Evolutionary conservation across 768 basidiomycete species (phyloP), one percentile per base, ranked within the genome.

Genomic region (Xerocomus brunneocitrinus): DNA sequence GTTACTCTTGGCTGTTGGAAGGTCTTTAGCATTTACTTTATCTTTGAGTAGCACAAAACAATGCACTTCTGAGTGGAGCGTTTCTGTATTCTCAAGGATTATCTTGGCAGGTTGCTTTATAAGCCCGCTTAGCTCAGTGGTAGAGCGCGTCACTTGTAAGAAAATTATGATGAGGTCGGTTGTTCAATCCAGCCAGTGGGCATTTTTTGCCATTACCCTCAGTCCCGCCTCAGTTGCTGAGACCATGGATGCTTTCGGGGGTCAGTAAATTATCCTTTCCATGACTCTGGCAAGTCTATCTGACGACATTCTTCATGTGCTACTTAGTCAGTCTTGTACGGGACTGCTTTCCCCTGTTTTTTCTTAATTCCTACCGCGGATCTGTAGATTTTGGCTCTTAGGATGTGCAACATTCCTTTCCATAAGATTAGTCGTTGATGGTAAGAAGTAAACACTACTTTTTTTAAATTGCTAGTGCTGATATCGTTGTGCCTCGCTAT

Each of bases 171-270:
- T 72, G 71, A 72, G 71, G 71, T 72, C 71, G 72, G 71, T 73
- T 73, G 72, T 72, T 73, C 72, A 72, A 72, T 72, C 72, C 71
- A 72, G 69, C 71, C 72, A 72, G 65, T 66, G 72, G 71, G 71
- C 71, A 72, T 34, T 6, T 12, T 52, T 5, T 54, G n/a, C 3
- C n/a, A 30, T 43, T 16, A 3, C 10, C 7, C 13, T 27, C 28
- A 7, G 9, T 0, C 1, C 10, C 19, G 19, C 4, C 36, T 16
- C 36, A 38, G 40, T 19, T 24, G 5, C 3, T 38, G 8, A 8
- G 19, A 19, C 8, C n/a, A 22, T 5, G 32, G 32, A 34, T 12
- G 10, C 13, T 13, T 5, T 34, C 5, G 31, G 7, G 10, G 5
- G 12, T 5, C 31, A 32, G 12, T 32, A 32, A 32, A 32, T 31